phyloP scores from a whole-genome alignment of 2,329 filamentous ascomycete species.

The Gnomoniopsis smithogilvyi region DNA sequence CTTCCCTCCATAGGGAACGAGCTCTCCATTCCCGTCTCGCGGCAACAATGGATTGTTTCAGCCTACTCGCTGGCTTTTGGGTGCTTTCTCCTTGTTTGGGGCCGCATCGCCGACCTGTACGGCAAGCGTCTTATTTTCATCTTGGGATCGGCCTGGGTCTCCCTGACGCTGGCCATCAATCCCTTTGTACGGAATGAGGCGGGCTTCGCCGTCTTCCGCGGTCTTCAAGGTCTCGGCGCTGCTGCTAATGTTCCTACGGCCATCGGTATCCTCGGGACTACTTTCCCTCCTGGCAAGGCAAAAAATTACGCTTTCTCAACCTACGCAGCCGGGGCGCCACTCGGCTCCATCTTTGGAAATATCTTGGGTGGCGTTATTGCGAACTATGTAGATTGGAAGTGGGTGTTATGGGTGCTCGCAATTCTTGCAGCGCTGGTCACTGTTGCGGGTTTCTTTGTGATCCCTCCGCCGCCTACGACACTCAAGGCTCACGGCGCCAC shows the following conservation, averaged over 20 bases:
- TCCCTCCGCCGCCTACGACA: conserved; percentile 48
- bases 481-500: conserved; percentile 25
- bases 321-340: conserved; percentile 62
- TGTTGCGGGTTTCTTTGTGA: conserved; percentile 54
- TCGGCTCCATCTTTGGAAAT: conserved; percentile 64
- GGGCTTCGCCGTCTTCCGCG: conserved; percentile 64
- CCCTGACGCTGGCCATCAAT: conserved; percentile 54
- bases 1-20: conserved; percentile 58
- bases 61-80: conserved; percentile 65
- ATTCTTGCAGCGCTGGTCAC: conserved; percentile 57
- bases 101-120: conserved; percentile 64
- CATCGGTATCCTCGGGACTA: conserved; percentile 66
- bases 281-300: conserved; percentile 63
- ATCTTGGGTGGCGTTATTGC: conserved; percentile 61
- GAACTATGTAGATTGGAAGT: conserved; percentile 61
- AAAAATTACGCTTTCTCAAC: conserved; percentile 69
- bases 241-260: conserved; percentile 70
- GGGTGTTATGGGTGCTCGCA: conserved; percentile 64
- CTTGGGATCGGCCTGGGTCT: conserved; percentile 60
- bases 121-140: conserved; percentile 65
- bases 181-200: conserved; percentile 67
- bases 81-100: conserved; percentile 66
- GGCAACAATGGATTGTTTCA: conserved; percentile 65
- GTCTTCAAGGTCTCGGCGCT: conserved; percentile 63
- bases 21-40: conserved; percentile 53